Percentiles rank a stretch among this genome's conserved stretches.
Evolutionary conservation across 2,329 filamentous ascomycete genomes (phyloP).

Genomic region (Nectriaceae sp.): DNA sequence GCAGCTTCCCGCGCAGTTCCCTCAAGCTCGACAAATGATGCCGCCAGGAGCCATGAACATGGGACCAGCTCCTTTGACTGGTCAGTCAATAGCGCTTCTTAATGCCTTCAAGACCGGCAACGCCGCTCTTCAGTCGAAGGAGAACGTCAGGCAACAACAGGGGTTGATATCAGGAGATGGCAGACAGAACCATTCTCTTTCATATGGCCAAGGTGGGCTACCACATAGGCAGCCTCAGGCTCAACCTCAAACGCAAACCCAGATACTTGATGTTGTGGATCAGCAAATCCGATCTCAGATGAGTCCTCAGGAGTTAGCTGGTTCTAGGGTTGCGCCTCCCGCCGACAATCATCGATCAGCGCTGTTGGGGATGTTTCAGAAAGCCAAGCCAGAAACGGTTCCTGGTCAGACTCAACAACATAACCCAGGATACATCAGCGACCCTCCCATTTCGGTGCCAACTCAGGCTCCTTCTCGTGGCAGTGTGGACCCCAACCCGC

Average conservation of each 20-base stretch:
- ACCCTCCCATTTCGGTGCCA: constrained; percentile 14
- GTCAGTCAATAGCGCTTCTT: constrained; percentile 46
- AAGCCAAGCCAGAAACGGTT: constrained; percentile 23
- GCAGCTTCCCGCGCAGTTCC: not conserved
- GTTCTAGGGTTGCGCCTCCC: constrained; percentile 24
- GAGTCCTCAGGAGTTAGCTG: constrained; percentile 31
- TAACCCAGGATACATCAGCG: constrained; percentile 4
- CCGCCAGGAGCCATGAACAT: constrained; percentile 13
- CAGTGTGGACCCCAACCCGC: constrained; percentile 15
- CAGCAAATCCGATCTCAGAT: constrained; percentile 19
- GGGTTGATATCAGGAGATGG: constrained; percentile 7
- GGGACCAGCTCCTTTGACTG: constrained; percentile 36
- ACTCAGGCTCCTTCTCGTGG: constrained; percentile 15
- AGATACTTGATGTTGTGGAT: constrained; percentile 5
- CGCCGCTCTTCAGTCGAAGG: constrained; percentile 18
- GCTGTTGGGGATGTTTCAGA: constrained; percentile 58
- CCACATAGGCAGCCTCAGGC: constrained; percentile 5
- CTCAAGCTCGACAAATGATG: constrained; percentile 16
- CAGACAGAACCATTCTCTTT: constrained; percentile 13
- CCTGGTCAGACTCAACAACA: constrained; percentile 10
- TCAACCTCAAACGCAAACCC: not conserved
- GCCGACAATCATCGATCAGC: constrained; percentile 46
- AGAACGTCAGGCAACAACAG: constrained; percentile 17
- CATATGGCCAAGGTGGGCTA: constrained; percentile 12
- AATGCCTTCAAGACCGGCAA: constrained; percentile 44